These are phyloP conservation scores for Camelina hispida DNA, from an alignment of 345 rosid genomes.

Conservation along the genomic window DNA sequence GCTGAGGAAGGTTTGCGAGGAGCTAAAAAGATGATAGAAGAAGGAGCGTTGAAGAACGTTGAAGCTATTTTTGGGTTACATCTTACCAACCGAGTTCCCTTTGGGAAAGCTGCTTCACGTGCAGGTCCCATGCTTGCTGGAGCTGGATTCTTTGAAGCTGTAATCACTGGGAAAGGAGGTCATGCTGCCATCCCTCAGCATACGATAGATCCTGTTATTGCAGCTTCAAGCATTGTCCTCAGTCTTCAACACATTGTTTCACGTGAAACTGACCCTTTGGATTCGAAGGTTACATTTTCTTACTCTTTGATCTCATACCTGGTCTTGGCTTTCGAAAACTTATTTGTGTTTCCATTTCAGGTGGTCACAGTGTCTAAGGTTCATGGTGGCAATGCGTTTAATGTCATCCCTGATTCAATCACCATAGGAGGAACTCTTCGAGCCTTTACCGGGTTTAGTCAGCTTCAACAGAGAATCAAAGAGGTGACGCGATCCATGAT, in stretches of 20 bases:
- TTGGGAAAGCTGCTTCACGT: conserved; percentile 55
- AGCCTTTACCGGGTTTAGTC: conserved; percentile 59
- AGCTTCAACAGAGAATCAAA: conserved; percentile 66
- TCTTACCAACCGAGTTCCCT: conserved; percentile 40
- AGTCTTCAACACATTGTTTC: conserved; percentile 85
- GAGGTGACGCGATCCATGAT: conserved; percentile 53
- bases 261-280: conserved; percentile 84
- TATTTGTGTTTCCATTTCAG: conserved; percentile 43
- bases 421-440: conserved; percentile 82
- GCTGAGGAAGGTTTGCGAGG: conserved; percentile 88
- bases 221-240: conserved; percentile 71
- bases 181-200: conserved; percentile 82
- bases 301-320: not conserved
- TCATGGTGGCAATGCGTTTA: conserved; percentile 74
- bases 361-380: conserved; percentile 74
- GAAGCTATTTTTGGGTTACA: conserved; percentile 75
- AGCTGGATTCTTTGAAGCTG: conserved; percentile 65
- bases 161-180: conserved; percentile 76
- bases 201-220: conserved; percentile 69
- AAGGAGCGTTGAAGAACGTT: conserved; percentile 66
- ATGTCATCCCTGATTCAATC: conserved; percentile 83
- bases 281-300: conserved; percentile 63
- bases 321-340: not conserved
- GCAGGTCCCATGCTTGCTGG: conserved; percentile 71
- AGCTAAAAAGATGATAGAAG: conserved; percentile 72